Base-by-base conservation (phyloP, 192 early-diverging fungal species). In the Coemansia sp. region DNA sequence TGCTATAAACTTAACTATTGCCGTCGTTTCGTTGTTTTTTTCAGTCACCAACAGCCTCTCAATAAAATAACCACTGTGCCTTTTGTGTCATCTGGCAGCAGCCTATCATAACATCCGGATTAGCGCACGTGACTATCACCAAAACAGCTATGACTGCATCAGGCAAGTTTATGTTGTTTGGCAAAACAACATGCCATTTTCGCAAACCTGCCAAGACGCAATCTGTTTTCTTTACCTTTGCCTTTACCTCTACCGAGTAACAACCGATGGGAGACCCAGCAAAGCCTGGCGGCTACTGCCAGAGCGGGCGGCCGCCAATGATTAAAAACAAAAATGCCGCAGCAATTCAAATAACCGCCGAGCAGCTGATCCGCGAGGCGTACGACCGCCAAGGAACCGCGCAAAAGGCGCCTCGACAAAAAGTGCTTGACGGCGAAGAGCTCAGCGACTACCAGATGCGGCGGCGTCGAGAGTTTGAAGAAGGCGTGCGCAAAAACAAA, bases 301-400 rank as follows among this genome's bases (percentile, higher is more conserved):
- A 73, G 31, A 60, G 63, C 40, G 66, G 70, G 28, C 69, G 74
- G 0, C 62, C 69, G 56, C 79, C 79, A 58, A 81, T 69, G 91
- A 94, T 98, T 75, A 96, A 96, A 77, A 98, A 99, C 84, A 99
- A 99, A 86, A 96, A 91, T 80, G 90, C 97, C 2, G 95, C 95
- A n/a, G 87, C 91, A 7, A 86, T 98, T 17, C 97, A 99, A 77
- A 99, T 99, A 77, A 98, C 96, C 22, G 97, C 97, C 14, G 97
- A 99, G 83, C 97, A 99, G 83, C 92, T 99, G 52, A 88, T 99
- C 29, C 88, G 94, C 38, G 97, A 99, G 73, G 92, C 95, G 12
- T 90, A 93, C 66, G 93, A 94, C 60, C 89, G 91, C 75, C 87
- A 63, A 68, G 87, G 52, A 87, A 92, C 73, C 61, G 84, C 7